A percentile compares a stretch with the other conserved stretches of the same genome.
Conservation (phyloP, 2,329 filamentous ascomycete species). For the Curvularia verruculosa region DNA sequence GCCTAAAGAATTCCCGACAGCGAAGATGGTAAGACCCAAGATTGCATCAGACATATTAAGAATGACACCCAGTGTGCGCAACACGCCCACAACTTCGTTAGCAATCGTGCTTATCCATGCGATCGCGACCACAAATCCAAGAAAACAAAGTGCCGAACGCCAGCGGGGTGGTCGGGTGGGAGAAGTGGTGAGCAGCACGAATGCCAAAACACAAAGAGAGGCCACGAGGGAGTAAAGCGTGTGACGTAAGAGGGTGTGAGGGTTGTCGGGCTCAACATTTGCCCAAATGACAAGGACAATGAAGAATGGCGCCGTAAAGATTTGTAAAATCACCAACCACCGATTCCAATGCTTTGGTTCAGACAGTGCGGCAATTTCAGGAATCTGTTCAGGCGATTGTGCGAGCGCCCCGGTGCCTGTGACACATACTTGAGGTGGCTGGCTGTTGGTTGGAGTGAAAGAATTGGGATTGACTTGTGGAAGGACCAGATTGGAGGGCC, state of each 20-base stretch:
- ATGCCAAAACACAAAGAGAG: conserved; percentile 69
- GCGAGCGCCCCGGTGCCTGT: conserved; percentile 44
- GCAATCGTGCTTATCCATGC: conserved; percentile 97
- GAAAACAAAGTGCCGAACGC: conserved; percentile 80
- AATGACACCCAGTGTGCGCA: conserved; percentile 92
- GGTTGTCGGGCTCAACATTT: conserved; percentile 65
- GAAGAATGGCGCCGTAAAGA: conserved; percentile 87
- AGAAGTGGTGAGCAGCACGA: conserved; percentile 72
- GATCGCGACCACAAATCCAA: conserved; percentile 89
- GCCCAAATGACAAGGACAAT: conserved; percentile 77
- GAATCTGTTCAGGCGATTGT: conserved; percentile 47
- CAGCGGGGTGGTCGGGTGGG: conserved; percentile 71
- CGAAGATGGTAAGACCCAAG: conserved; percentile 92
- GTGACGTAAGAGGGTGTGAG: conserved; percentile 64
- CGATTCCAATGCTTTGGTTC: conserved; percentile 75
- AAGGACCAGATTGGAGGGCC: not conserved
- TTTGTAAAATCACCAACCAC: conserved; percentile 85
- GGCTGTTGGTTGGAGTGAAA: conserved; percentile 24
- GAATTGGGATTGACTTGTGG: conserved; percentile 10
- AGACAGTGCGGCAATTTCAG: conserved; percentile 19
- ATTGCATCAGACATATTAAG: conserved; percentile 93
- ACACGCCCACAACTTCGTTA: conserved; percentile 90
- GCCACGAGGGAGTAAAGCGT: conserved; percentile 51
- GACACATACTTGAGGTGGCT: conserved; percentile 37
- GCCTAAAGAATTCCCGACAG: conserved; percentile 92